Evolutionary conservation across 768 basidiomycete species (phyloP).

Genomic region (Mycena haematopus): DNA sequence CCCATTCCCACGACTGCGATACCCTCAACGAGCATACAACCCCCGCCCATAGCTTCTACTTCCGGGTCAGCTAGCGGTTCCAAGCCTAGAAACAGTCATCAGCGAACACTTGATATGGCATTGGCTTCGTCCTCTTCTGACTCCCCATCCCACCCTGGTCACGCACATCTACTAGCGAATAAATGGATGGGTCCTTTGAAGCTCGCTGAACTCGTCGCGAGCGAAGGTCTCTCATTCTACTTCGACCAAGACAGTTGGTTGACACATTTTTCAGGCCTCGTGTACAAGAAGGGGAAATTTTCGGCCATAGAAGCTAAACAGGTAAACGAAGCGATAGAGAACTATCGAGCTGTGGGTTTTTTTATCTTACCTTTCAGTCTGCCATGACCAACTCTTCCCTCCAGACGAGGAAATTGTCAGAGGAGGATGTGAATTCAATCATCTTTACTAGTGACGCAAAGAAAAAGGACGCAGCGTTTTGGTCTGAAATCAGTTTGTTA

Average conservation of each 20-base stretch:
- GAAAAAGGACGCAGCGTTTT: conserved; percentile 69
- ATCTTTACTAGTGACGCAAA: conserved; percentile 74
- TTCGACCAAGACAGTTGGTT: not conserved
- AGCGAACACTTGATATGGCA: conserved; percentile 49
- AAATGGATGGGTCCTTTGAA: conserved; percentile 81
- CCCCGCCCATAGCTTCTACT: conserved; percentile 24
- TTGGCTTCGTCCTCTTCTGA: conserved; percentile 45
- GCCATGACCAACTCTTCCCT: conserved; percentile 33
- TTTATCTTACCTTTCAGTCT: not conserved
- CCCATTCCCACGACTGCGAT: conserved; percentile 34
- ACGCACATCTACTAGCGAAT: conserved; percentile 73
- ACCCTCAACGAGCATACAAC: conserved; percentile 25
- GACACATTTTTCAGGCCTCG: conserved; percentile 60
- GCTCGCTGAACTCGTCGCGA: conserved; percentile 69
- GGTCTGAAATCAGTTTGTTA: conserved; percentile 78
- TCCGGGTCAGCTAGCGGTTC: conserved; percentile 29
- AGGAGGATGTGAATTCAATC: conserved; percentile 63
- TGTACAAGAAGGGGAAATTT: conserved; percentile 89
- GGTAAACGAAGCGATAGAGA: conserved; percentile 66
- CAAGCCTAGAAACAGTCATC: conserved; percentile 31
- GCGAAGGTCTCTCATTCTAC: conserved; percentile 55
- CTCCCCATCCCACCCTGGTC: conserved; percentile 55
- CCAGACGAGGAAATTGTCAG: conserved; percentile 53
- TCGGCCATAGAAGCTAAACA: conserved; percentile 79
- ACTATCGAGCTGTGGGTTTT: conserved; percentile 53